Percentiles rank a stretch among this genome's conserved stretches.
phyloP scores from a whole-genome alignment of 2,329 filamentous ascomycete genomes.

The Pseudogymnoascus sp. region DNA sequence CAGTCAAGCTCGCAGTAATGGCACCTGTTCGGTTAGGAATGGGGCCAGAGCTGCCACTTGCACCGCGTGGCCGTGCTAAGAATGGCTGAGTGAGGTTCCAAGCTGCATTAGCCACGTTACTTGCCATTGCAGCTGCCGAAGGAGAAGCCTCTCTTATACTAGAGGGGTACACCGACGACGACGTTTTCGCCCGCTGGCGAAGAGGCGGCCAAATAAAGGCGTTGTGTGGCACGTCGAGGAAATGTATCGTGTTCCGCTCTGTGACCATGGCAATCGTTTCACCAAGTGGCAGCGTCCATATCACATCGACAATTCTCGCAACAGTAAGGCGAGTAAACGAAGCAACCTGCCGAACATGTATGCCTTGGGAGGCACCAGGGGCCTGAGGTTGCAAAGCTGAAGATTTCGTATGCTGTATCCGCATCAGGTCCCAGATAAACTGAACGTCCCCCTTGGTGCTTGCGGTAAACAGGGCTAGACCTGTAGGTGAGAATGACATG shows the following conservation, averaged over 20 bases:
- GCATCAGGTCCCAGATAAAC: conserved; percentile 71
- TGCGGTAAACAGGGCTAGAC: conserved; percentile 66
- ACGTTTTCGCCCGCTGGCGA: conserved; percentile 34
- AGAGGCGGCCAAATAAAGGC: conserved; percentile 84
- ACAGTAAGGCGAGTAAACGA: conserved; percentile 88
- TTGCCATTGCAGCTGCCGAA: conserved; percentile 32
- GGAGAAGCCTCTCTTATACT: conserved; percentile 32
- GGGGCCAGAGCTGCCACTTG: conserved; percentile 17
- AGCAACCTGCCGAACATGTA: conserved; percentile 71
- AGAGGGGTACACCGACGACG: background rate
- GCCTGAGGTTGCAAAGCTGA: conserved; percentile 46
- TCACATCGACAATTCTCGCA: conserved; percentile 80
- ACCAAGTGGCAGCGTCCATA: conserved; percentile 74
- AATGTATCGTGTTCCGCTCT: conserved; percentile 88
- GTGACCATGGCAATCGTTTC: conserved; percentile 84
- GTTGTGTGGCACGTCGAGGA: conserved; percentile 75
- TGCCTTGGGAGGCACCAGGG: conserved; percentile 29
- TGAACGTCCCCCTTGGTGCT: conserved; percentile 79
- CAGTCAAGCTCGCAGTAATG: conserved; percentile 21
- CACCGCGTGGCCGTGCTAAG: conserved; percentile 25
- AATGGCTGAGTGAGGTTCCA: conserved; percentile 27
- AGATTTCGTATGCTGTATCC: conserved; percentile 52
- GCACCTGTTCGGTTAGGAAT: conserved; percentile 20
- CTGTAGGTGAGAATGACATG: conserved; percentile 67
- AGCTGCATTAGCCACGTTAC: conserved; percentile 25